These are phyloP conservation scores for Penicillium crustosum DNA, from an alignment of 2,329 filamentous ascomycete genomes.

Conservation along the genomic window DNA sequence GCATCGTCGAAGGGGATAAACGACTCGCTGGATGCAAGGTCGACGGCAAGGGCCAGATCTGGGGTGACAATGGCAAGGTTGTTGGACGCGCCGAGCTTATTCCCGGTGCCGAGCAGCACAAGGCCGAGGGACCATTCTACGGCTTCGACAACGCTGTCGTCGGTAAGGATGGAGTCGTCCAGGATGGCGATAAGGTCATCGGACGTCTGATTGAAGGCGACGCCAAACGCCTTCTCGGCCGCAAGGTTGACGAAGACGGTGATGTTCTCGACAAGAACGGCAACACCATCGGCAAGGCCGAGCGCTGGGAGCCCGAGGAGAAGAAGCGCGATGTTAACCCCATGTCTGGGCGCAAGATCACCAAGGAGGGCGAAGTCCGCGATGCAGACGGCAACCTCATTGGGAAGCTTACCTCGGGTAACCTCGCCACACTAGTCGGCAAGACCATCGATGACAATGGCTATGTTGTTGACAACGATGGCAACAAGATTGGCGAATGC, in stretches of 20 bases:
- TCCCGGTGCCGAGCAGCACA: conserved; percentile 49
- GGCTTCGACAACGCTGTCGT: conserved; percentile 59
- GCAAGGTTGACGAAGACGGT: conserved; percentile 66
- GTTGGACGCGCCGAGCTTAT: conserved; percentile 60
- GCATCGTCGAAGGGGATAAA: conserved; percentile 58
- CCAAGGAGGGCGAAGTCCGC: conserved; percentile 51
- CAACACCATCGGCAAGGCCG: conserved; percentile 65
- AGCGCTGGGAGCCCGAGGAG: conserved; percentile 65
- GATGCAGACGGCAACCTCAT: conserved; percentile 49
- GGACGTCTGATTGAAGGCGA: conserved; percentile 66
- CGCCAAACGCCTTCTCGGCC: conserved; percentile 62
- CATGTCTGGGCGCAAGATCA: conserved; percentile 57
- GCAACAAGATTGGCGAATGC: conserved; percentile 64
- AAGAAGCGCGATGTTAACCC: conserved; percentile 58
- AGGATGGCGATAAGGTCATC: conserved; percentile 43
- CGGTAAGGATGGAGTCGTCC: conserved; percentile 58
- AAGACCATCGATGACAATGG: conserved; percentile 50
- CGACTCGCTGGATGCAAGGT: conserved; percentile 62
- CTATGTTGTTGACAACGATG: conserved; percentile 58
- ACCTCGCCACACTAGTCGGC: conserved; percentile 44
- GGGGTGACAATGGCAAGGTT: conserved; percentile 62
- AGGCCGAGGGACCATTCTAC: conserved; percentile 58
- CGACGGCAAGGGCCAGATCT: conserved; percentile 62
- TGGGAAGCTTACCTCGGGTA: conserved; percentile 47
- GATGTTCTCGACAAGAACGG: conserved; percentile 68